Evolutionary conservation across 2,329 filamentous ascomycete genomes (phyloP).

Genomic region (Colletotrichum karsti): DNA sequence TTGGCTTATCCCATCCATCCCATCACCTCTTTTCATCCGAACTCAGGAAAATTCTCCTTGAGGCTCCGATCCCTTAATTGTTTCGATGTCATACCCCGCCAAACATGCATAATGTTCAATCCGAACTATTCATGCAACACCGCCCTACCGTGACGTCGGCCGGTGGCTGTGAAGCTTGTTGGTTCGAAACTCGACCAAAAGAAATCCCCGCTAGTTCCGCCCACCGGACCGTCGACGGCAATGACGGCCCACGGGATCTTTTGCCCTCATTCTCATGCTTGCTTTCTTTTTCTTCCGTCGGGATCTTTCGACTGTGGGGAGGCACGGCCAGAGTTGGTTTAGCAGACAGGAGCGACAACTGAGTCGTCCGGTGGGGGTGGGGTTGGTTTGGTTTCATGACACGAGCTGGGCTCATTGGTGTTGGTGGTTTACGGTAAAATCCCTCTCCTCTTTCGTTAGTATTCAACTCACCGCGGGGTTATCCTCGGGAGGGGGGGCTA

Average conservation of each 20-base stretch:
- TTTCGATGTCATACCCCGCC: conserved; percentile 7
- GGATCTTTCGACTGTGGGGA: background rate
- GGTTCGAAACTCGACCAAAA: background rate
- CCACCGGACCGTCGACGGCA: background rate
- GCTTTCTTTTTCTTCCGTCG: background rate
- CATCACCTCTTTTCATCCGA: conserved; percentile 6
- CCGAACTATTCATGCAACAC: conserved; percentile 6
- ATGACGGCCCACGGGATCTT: background rate
- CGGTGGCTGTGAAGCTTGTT: conserved; percentile 5
- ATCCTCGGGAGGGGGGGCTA: background rate
- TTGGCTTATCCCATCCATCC: background rate
- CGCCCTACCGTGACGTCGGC: background rate
- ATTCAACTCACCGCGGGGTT: background rate
- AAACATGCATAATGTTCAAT: conserved; percentile 15
- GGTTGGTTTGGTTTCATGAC: conserved; percentile 16
- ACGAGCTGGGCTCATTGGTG: conserved; percentile 8
- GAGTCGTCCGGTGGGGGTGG: conserved; percentile 11
- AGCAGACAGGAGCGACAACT: background rate
- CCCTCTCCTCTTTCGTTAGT: background rate
- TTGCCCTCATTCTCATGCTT: background rate
- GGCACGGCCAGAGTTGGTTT: background rate
- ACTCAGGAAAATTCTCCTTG: background rate
- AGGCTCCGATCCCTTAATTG: background rate
- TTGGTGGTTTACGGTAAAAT: background rate
- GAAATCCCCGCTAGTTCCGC: conserved; percentile 10